A percentile compares a stretch with the other conserved stretches of the same genome.
phyloP scores from a whole-genome alignment of 345 rosid genomes.

The Orychophragmus violaceus region DNA sequence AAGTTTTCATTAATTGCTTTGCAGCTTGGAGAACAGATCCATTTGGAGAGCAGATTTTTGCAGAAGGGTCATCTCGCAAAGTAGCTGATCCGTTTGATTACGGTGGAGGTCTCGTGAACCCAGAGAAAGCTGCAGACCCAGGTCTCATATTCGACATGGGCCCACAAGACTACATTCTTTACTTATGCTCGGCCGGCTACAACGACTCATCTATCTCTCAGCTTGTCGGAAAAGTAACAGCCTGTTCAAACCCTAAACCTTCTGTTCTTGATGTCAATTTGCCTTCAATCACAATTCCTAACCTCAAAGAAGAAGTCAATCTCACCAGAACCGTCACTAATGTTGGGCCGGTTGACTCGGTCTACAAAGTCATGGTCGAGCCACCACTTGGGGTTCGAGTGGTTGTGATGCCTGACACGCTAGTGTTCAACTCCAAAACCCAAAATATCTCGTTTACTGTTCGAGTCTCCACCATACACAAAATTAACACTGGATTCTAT shows the following conservation, averaged over 20 bases:
- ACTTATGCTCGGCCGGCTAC: conserved; percentile 40
- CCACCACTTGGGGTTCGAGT: conserved; percentile 27
- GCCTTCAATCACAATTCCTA: conserved; percentile 37
- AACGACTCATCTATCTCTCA: conserved; percentile 42
- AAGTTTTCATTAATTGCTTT: neutral
- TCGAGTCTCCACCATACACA: conserved; percentile 19
- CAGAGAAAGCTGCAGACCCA: conserved; percentile 42
- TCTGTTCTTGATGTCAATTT: conserved; percentile 32
- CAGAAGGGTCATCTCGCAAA: conserved; percentile 28
- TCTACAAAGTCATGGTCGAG: conserved; percentile 20
- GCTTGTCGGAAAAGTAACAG: conserved; percentile 28
- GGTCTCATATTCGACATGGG: conserved; percentile 51
- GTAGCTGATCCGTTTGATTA: conserved; percentile 42
- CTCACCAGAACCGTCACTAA: conserved; percentile 40
- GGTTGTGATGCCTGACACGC: conserved; percentile 6
- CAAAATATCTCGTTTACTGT: conserved; percentile 23
- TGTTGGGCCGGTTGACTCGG: conserved; percentile 28
- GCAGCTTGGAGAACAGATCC: too few relatives aligned
- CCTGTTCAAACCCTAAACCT: conserved; percentile 18
- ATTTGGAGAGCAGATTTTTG: conserved; percentile 37
- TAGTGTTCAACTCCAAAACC: conserved; percentile 17
- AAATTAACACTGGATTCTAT: conserved; percentile 30
- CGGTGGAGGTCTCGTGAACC: conserved; percentile 57
- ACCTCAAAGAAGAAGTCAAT: neutral
- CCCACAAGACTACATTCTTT: conserved; percentile 37